Evolutionary conservation across 1,139 yeast species (phyloP).

Genomic region (Diutina neorugosa): DNA sequence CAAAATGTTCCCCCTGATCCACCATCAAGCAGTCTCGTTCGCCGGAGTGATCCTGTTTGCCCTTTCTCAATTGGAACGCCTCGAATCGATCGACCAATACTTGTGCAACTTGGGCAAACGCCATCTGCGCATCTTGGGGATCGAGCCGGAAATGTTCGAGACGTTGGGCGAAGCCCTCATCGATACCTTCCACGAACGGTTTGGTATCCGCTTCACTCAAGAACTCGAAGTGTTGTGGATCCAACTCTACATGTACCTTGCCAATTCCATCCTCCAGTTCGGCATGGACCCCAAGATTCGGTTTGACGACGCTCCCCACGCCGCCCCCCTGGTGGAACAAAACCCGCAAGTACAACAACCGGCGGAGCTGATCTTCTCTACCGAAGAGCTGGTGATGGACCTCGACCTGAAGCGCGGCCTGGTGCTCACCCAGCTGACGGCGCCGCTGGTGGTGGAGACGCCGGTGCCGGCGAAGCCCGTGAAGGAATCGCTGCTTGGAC

Average conservation of each 20-base stretch:
- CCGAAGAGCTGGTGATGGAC: conserved; percentile 1
- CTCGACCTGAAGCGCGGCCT: neutral
- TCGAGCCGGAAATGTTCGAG: conserved; percentile 62
- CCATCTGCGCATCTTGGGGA: conserved; percentile 65
- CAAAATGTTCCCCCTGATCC: conserved; percentile 48
- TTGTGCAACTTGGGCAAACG: conserved; percentile 57
- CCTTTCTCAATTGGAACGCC: conserved; percentile 32
- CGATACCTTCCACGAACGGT: conserved; percentile 63
- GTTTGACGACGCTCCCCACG: neutral
- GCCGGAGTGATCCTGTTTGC: conserved; percentile 70
- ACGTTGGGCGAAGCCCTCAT: conserved; percentile 71
- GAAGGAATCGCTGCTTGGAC: neutral
- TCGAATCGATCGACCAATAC: conserved; percentile 41
- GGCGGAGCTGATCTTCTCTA: neutral
- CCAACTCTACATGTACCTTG: conserved; percentile 34
- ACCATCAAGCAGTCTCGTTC: conserved; percentile 65
- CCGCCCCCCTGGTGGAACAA: neutral
- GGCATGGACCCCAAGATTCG: conserved; percentile 44
- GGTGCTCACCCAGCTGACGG: neutral
- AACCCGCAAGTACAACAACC: neutral
- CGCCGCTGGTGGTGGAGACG: conserved; percentile 1
- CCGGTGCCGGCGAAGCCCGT: neutral
- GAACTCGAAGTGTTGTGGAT: conserved; percentile 59
- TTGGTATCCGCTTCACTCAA: conserved; percentile 30
- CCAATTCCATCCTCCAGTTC: conserved; percentile 52